Percentiles rank a stretch among this genome's conserved stretches.
Conservation (phyloP, 2,329 filamentous ascomycete species). For the Xenoacremonium recifei region DNA sequence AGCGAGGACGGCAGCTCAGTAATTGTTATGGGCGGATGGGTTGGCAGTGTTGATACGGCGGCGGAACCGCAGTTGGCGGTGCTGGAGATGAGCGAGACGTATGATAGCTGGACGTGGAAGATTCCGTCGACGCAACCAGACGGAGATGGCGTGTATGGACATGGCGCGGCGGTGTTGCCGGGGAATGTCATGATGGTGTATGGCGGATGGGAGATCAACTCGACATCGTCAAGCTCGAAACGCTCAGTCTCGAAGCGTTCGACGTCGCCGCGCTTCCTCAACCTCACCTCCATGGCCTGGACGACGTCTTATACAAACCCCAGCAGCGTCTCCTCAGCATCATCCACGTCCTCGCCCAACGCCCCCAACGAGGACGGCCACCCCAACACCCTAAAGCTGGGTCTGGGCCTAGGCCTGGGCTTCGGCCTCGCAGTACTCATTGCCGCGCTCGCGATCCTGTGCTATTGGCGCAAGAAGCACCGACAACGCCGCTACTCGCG, state of each 20-base stretch:
- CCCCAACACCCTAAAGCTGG: constrained; percentile 41
- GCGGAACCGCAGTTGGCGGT: constrained; percentile 81
- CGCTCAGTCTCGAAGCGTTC: constrained; percentile 32
- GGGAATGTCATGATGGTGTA: constrained; percentile 69
- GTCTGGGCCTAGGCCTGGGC: constrained; percentile 65
- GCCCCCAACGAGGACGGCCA: constrained; percentile 22
- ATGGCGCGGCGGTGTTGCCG: constrained; percentile 61
- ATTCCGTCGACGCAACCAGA: constrained; percentile 54
- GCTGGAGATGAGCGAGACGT: constrained; percentile 71
- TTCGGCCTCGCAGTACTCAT: constrained; percentile 48
- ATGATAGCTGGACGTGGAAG: constrained; percentile 72
- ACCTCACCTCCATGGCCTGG: constrained; percentile 58
- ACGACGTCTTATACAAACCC: constrained; percentile 49
- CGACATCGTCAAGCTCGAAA: constrained; percentile 25
- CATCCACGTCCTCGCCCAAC: constrained; percentile 11
- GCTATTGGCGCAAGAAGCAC: constrained; percentile 49
- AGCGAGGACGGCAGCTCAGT: constrained; percentile 76
- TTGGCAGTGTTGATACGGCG: constrained; percentile 72
- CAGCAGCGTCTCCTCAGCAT: constrained; percentile 11
- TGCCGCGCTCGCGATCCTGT: constrained; percentile 45
- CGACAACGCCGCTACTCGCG: constrained; percentile 34
- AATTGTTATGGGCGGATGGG: constrained; percentile 87
- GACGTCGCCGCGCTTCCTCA: constrained; percentile 49
- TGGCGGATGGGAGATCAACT: constrained; percentile 55
- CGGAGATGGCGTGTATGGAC: constrained; percentile 55